Base-by-base conservation (phyloP, 805 yeast genomes). In the Hanseniaspora hatyaiensis region DNA sequence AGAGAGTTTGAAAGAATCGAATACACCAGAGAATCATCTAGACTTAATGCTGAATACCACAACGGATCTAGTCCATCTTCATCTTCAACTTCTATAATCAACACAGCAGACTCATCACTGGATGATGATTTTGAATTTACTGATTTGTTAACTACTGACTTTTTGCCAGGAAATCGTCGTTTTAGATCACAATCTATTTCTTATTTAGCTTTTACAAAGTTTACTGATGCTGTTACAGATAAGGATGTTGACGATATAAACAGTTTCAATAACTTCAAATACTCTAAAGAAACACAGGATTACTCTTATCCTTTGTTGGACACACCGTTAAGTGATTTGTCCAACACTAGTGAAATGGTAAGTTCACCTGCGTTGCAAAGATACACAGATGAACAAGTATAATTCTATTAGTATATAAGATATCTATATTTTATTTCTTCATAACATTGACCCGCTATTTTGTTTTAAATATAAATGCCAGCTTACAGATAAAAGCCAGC, bases 251-350 rank as follows among this genome's bases (percentile, higher is more conserved):
- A 33, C 30, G 43, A 40, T 28, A 40, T 40, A 3, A 40, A 31
- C 26, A 38, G 13, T 19, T 40, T 34, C 13, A 40, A 38, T 15
- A 30, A 34, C 12, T 24, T 28, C 16, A 34, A 29, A 23, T 50
- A 47, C 9, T 34, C 58, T 2, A 47, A 50, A 16, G 65, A 64
- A 32, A 56, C 61, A 33, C 62, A 76, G 53, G 76, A 76, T 6
- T 89, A 87, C 55, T 79, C 77, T 39, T 88, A 84, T 61, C 95
- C 95, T 2, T 75, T 75, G 53, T 63, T 85, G 54, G 70, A 79
- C 0, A 74, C 72, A 42, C 73, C 75, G 4, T 64, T 89, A 38
- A 95, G 86, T 29, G 82, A 53, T 15, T 8, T 29, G 22, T 11
- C 11, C n/a, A 31, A 13, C 34, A 2, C 8, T 8, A 18, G 8